These are phyloP conservation scores for Lomentospora prolificans DNA, from an alignment of 2,329 filamentous ascomycete genomes.

Conservation along the genomic window DNA sequence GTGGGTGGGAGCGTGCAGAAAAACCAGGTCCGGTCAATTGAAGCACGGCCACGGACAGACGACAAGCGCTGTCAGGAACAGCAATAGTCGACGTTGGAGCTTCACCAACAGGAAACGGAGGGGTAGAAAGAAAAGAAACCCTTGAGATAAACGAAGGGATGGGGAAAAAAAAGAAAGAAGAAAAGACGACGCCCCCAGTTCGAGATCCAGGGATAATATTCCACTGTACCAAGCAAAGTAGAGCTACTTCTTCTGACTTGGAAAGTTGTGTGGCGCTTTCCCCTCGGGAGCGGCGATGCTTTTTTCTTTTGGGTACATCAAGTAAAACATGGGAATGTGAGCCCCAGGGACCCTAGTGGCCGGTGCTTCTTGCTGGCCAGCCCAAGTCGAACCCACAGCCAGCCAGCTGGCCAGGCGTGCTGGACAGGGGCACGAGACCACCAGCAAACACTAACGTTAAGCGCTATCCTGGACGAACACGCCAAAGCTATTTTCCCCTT, in stretches of 20 bases:
- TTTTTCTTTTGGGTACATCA: not conserved
- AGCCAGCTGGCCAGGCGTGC: not conserved
- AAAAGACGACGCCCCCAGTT: not conserved
- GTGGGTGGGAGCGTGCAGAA: not conserved
- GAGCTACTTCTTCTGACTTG: not conserved
- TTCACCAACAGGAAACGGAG: not conserved
- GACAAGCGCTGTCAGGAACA: not conserved
- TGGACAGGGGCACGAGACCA: not conserved
- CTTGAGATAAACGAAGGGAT: conserved; percentile 8
- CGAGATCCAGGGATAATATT: conserved; percentile 7
- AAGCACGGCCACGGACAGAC: not conserved
- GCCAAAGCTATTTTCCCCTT: not conserved
- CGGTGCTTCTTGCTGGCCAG: not conserved
- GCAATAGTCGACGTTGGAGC: not conserved
- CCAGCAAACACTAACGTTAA: not conserved
- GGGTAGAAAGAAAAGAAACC: conserved; percentile 10
- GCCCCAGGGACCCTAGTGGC: no score
- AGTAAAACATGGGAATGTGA: no score
- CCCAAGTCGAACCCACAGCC: not conserved
- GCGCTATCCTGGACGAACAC: not conserved
- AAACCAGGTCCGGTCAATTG: not conserved
- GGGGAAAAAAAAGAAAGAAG: conserved; percentile 9
- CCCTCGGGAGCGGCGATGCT: not conserved
- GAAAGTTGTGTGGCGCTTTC: not conserved
- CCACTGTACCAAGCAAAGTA: not conserved